Conservation (phyloP, 495 filamentous ascomycete genomes). For the Podospora sp. region DNA sequence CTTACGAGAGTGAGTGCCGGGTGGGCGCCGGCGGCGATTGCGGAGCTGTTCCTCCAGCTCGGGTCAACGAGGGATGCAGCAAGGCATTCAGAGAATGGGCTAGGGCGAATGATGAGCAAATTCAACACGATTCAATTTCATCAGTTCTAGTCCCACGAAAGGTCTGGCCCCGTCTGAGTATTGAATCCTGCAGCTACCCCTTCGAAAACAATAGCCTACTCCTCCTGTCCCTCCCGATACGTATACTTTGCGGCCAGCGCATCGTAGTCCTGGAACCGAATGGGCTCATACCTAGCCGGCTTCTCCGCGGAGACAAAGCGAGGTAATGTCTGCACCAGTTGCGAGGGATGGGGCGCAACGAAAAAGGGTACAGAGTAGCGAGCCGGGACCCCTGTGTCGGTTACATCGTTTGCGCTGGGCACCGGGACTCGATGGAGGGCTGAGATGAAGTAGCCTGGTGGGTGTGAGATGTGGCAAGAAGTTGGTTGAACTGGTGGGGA, state of each 20-base stretch:
- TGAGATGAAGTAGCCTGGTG: conserved; percentile 52
- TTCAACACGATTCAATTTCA: no score
- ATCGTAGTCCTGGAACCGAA: conserved; percentile 36
- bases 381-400: conserved; percentile 51
- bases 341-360: conserved; percentile 52
- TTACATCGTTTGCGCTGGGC: conserved; percentile 42
- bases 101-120: no score
- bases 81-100: no score
- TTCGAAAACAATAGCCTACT: not conserved
- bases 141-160: no score
- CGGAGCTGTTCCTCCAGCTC: no score
- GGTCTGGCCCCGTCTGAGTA: no score
- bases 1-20: not conserved
- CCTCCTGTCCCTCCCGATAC: not conserved
- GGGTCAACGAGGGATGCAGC: no score
- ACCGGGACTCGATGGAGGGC: conserved; percentile 57
- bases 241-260: conserved; percentile 27
- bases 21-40: no score
- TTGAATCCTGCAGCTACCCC: not conserved
- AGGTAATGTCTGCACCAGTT: conserved; percentile 56
- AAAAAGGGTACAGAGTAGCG: conserved; percentile 67
- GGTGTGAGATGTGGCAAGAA: not conserved
- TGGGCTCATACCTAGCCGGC: conserved; percentile 54
- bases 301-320: conserved; percentile 45
- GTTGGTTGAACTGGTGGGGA: not conserved